A percentile compares a stretch with the other conserved stretches of the same genome.
Conservation (phyloP, 2,329 filamentous ascomycete genomes). For the Kalmusia sp. region DNA sequence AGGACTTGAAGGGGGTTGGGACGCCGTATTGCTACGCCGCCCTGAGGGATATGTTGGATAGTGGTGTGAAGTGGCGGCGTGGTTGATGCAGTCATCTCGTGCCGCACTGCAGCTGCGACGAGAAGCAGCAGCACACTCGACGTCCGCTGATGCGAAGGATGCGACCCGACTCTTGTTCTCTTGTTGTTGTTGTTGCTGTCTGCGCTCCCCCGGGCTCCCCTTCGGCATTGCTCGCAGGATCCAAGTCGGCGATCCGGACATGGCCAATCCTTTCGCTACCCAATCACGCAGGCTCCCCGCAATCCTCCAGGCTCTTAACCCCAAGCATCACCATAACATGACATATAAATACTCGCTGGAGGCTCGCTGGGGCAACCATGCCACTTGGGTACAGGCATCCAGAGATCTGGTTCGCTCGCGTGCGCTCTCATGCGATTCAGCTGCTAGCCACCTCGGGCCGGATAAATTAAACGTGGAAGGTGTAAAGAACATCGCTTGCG, state of each 20-base stretch:
- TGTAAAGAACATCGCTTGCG: neutral
- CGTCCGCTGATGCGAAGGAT: too few relatives aligned
- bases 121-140: neutral
- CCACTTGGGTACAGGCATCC: neutral
- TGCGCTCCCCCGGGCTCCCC: neutral
- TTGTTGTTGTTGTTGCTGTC: neutral
- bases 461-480: conserved; percentile 12
- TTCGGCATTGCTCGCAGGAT: conserved; percentile 5
- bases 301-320: neutral
- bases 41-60: neutral
- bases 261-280: neutral
- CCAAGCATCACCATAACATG: neutral
- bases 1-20: neutral
- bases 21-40: conserved; percentile 1
- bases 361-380: neutral
- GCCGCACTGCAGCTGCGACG: neutral
- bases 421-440: conserved; percentile 1
- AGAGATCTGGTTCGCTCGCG: conserved; percentile 5
- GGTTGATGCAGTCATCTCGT: neutral
- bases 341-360: neutral
- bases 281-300: conserved; percentile 1
- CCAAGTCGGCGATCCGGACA: conserved; percentile 4
- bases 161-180: neutral
- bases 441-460: conserved; percentile 2
- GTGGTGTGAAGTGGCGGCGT: neutral